Base-by-base conservation (phyloP, 345 rosid species). In the Sonneratia caseolaris region DNA sequence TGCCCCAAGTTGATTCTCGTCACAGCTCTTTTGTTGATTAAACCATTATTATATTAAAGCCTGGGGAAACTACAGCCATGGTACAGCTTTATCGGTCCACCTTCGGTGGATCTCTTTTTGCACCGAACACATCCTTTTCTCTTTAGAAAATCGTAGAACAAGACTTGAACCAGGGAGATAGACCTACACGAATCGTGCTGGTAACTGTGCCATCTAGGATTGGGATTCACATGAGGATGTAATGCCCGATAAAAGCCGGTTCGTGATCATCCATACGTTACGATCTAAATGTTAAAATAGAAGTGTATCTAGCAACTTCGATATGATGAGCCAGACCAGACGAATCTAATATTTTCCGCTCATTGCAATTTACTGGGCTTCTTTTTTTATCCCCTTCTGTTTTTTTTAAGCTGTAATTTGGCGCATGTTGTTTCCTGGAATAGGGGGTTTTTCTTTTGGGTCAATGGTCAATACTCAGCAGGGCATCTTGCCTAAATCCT, bases 11-110 rank as follows among this genome's bases (percentile, higher is more conserved):
- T 64, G 69, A 61, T 22, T 43, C 68, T 64, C 36, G 24, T 36
- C 8, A n/a, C 71, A 51, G 5, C 56, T 57, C 27, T 7, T 57
- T 5, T n/a, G 13, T n/a, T 61, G 13, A 9, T 24, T 24, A 24
- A 61, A 13, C 11, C 32, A 36, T 68, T 9, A 24, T 27, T 70
- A 55, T 51, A 55, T 37, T 16, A 77, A 45, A 8, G 62, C 61
- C 76, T 57, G 57, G 69, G 66, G 48, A 27, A 74, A 61, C 71
- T 71, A 66, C 37, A 24, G 77, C 71, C 59, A 35, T 8, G 37
- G 45, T 37, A 36, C 68, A 66, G 64, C 66, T 62, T 67, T 61
- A 22, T 21, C 37, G 36, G 71, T 72, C 74, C 74, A 47, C 10
- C 55, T 64, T 35, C 16, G 64, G 10, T 53, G 70, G 47, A 27